Evolutionary conservation across 768 basidiomycete genomes (phyloP), one percentile per base, ranked within the genome.

Genomic region (Suillus decipiens): DNA sequence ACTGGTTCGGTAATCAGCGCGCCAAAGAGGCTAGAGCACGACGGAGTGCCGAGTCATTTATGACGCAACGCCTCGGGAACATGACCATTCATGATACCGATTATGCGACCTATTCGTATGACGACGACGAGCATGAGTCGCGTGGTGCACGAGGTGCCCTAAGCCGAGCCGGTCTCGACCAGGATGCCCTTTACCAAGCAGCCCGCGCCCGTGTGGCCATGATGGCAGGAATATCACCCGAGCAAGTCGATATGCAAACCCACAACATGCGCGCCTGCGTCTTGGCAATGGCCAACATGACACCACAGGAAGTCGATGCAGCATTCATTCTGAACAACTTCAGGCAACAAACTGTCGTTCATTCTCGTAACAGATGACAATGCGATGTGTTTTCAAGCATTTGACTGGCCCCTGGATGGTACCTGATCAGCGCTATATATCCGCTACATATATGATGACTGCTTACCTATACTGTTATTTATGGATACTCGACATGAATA

Each of bases 1-100:
- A 58, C 36, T 60, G 51, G 59, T 60, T 37, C n/a, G 58, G 58
- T 58, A 60, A 60, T 53, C 59, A 24, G 31, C 59, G 56, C 6
- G 24, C 39, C 28, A 41, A 57, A 57, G 56, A 41, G 11, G 37
- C 37, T 11, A 39, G 56, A 42, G 11, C 19, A 19, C 15, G 19
- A 41, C 56, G 11, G 28, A 11, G 41, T 12, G 19, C 55, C 28
- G 28, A 28, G 31, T 31, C 37, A 8, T 4, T 3, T 22, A 37
- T 5, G 3, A 37, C 55, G 10, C 10, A 31, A 57, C 28, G 24
- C 17, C 9, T 39, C 37, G 39, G 24, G 24, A 14, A 48, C 14
- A 41, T n/a, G 39, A 19, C 31, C 22, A 17, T 57, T 12, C 24
- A 41, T 57, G 24, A 17, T 57, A 28, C 28, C 56, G 24, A 17